These are phyloP conservation scores for Pythium apleroticum DNA, from an alignment of 352 stramenopile genomes.

Conservation along the genomic window DNA sequence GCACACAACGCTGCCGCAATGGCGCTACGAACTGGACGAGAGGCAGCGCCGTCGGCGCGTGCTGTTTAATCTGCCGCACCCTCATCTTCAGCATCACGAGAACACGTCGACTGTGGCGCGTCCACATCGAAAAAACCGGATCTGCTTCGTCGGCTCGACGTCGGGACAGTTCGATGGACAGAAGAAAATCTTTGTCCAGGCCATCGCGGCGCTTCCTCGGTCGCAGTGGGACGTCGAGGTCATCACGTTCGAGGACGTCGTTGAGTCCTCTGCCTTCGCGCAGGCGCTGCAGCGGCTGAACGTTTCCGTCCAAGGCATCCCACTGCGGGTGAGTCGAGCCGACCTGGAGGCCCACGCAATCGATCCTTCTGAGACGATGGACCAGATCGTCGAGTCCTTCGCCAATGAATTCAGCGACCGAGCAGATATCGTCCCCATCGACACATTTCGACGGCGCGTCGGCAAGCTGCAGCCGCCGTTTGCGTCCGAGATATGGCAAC, in stretches of 20 bases:
- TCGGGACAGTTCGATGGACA: constrained; percentile 46
- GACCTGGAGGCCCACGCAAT: constrained; percentile 11
- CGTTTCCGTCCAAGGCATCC: constrained; percentile 31
- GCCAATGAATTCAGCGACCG: constrained; percentile 14
- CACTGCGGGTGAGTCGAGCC: neutral
- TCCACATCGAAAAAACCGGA: neutral
- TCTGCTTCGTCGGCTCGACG: constrained; percentile 43
- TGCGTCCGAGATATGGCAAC: constrained; percentile 29
- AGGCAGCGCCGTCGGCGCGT: constrained; percentile 20
- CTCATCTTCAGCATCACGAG: neutral
- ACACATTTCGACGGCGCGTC: constrained; percentile 12
- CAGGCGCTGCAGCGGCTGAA: constrained; percentile 31
- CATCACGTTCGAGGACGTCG: constrained; percentile 34
- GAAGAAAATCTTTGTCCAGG: constrained; percentile 61
- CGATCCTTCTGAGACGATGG: constrained; percentile 3
- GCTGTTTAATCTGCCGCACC: constrained; percentile 30
- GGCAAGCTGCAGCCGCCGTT: constrained; percentile 29
- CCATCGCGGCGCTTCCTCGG: constrained; percentile 34
- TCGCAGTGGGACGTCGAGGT: constrained; percentile 12
- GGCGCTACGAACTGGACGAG: constrained; percentile 16
- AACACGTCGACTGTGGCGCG: neutral
- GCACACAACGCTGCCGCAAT: constrained; percentile 16
- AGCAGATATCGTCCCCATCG: neutral
- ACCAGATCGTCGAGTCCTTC: constrained; percentile 14
- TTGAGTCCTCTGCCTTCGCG: constrained; percentile 22